Conservation (phyloP, 176 grass and related monocot genomes). For the Oryza glumipatula region DNA sequence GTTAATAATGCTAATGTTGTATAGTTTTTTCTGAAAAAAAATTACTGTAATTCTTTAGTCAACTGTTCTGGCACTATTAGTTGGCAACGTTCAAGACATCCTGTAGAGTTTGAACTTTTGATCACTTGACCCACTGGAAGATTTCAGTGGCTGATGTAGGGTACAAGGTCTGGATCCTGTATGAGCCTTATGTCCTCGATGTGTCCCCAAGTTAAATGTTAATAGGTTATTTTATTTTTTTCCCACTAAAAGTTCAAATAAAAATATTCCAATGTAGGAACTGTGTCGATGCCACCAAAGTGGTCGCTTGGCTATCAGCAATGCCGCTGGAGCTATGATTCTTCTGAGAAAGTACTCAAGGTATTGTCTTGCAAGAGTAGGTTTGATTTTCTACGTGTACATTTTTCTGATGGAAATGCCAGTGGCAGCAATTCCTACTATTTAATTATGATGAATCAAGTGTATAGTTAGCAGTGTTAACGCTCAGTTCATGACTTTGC, state of each 20-base stretch:
- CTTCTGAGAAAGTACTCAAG: conserved; percentile 84
- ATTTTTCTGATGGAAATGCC: conserved; percentile 24
- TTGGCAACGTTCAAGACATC: conserved; percentile 5
- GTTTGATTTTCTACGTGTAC: not conserved
- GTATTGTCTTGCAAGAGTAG: conserved; percentile 42
- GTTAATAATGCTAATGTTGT: not conserved
- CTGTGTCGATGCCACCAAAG: conserved; percentile 90
- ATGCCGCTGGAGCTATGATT: conserved; percentile 94
- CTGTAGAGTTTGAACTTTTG: not conserved
- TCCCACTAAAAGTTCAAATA: not conserved
- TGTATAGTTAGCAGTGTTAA: conserved; percentile 8
- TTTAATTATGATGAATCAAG: conserved; percentile 25
- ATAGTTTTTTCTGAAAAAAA: not conserved
- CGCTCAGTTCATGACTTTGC: not conserved
- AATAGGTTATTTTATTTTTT: conserved; percentile 32
- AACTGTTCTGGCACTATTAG: not conserved
- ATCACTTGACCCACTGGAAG: not conserved
- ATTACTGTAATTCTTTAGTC: not conserved
- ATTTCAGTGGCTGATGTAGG: not conserved
- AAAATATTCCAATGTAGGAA: conserved; percentile 55
- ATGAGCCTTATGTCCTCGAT: not conserved
- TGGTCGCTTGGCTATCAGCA: conserved; percentile 98
- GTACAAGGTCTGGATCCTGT: not conserved
- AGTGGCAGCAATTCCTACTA: not conserved
- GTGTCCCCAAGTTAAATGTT: conserved; percentile 12